Percentiles rank a stretch among this genome's conserved stretches.
These are phyloP conservation scores for Talaromyces rugulosus DNA, from an alignment of 2,329 filamentous ascomycete species.

Conservation along the genomic window DNA sequence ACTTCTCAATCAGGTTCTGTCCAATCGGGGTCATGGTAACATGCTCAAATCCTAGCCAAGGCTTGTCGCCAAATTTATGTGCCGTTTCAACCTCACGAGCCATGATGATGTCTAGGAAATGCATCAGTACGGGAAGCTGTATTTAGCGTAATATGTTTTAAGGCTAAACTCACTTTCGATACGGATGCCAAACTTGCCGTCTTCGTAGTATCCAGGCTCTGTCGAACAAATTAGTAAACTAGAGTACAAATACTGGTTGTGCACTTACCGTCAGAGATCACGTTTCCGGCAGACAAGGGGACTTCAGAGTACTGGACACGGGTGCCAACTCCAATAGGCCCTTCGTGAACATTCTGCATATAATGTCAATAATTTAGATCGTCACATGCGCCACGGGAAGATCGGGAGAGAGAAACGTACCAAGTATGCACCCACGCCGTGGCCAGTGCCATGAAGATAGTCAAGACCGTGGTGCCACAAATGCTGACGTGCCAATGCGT, in stretches of 20 bases:
- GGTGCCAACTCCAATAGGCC: slow-evolving; percentile 92
- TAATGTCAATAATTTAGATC: background rate
- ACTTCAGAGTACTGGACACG: slow-evolving; percentile 89
- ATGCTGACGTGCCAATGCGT: slow-evolving; percentile 81
- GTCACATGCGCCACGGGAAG: background rate
- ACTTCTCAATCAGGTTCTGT: slow-evolving; percentile 75
- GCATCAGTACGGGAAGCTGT: background rate
- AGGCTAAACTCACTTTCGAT: slow-evolving; percentile 65
- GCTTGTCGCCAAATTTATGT: slow-evolving; percentile 86
- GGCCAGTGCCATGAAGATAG: slow-evolving; percentile 93
- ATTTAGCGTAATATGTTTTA: background rate
- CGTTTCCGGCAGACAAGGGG: slow-evolving; percentile 82
- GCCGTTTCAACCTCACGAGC: slow-evolving; percentile 83
- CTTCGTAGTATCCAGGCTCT: slow-evolving; percentile 96
- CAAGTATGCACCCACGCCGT: slow-evolving; percentile 89
- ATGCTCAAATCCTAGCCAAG: slow-evolving; percentile 91
- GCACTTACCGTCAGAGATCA: slow-evolving; percentile 69
- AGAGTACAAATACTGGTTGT: background rate
- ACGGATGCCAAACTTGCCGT: slow-evolving; percentile 88
- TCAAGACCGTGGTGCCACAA: slow-evolving; percentile 92
- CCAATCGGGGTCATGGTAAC: slow-evolving; percentile 97
- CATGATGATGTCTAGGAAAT: slow-evolving; percentile 67
- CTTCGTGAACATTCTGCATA: slow-evolving; percentile 80
- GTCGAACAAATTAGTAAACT: background rate
- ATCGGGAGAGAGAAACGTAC: slow-evolving; percentile 22